Percentiles rank a stretch among this genome's conserved stretches.
These are phyloP conservation scores for Hyaloscypha finlandica DNA, from an alignment of 495 filamentous ascomycete species.

Conservation along the genomic window DNA sequence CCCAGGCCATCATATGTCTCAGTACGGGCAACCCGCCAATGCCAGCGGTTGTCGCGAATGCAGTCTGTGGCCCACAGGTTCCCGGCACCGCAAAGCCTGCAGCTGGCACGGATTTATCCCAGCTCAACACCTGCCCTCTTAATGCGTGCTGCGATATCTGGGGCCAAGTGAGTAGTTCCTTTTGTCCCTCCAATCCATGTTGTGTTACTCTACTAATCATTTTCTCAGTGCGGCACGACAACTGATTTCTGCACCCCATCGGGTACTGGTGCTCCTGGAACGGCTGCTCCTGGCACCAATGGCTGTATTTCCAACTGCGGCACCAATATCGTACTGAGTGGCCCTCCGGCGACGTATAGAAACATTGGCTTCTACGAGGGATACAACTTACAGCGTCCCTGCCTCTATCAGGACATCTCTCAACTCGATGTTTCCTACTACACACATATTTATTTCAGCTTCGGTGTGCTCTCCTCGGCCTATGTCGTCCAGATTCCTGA, in stretches of 20 bases:
- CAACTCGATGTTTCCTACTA: slow-evolving; percentile 32
- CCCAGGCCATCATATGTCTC: slow-evolving; percentile 44
- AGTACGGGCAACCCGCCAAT: slow-evolving; percentile 49
- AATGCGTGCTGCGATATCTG: slow-evolving; percentile 21
- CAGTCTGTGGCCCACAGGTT: slow-evolving; percentile 49
- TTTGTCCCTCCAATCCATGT: too few relatives aligned
- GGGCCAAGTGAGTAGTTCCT: too few relatives aligned
- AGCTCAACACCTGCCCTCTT: slow-evolving; percentile 37
- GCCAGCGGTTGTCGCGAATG: slow-evolving; percentile 40
- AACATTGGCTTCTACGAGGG: slow-evolving; percentile 38
- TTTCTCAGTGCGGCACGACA: slow-evolving; percentile 51
- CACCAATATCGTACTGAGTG: slow-evolving; percentile 28
- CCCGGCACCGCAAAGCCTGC: slow-evolving; percentile 35
- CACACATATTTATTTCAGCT: slow-evolving; percentile 49
- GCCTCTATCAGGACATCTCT: slow-evolving; percentile 28
- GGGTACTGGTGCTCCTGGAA: slow-evolving; percentile 39
- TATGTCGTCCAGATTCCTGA: slow-evolving; percentile 29
- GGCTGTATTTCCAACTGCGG: slow-evolving; percentile 40
- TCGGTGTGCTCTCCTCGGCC: slow-evolving; percentile 39
- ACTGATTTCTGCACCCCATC: slow-evolving; percentile 47
- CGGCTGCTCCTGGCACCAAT: slow-evolving; percentile 32
- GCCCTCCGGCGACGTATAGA: slow-evolving; percentile 20
- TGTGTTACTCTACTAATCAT: too few relatives aligned
- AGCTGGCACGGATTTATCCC: slow-evolving; percentile 23
- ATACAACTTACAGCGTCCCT: slow-evolving; percentile 32